Base-by-base conservation (phyloP, 768 basidiomycete genomes). In the Tremella mesenterica region DNA sequence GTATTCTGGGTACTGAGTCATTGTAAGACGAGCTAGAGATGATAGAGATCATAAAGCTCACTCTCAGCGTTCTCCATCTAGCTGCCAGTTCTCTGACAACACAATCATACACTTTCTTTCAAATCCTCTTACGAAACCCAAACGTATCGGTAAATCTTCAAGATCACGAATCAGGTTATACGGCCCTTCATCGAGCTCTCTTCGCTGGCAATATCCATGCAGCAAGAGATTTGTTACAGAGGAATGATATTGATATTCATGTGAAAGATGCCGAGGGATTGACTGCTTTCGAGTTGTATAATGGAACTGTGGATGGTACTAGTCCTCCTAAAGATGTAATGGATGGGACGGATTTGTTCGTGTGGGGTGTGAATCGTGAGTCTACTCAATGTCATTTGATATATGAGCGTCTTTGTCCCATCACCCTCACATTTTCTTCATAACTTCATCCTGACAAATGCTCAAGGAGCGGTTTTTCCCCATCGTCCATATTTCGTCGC, bases 281-380 rank as follows among this genome's bases (percentile, higher is more conserved):
- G 71, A 89, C 88, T 0, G 83, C 90, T 0, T 89, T 89, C 57
- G 92, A 97, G 67, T 74, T 97, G 29, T 95, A 89, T 75, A 96
- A 96, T 68, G 85, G 86, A 3, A 93, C 90, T 75, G 93, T 57
- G 78, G 81, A 66, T 41, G 85, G 80, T 5, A 67, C 69, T 49
- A 58, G 70, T 63, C n/a, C 1, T 20, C 38, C 38, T 8, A 70
- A 54, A 34, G 60, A 56, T 10, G 38, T 5, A 4, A 23, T 18
- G 38, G 38, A 18, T n/a, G 72, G 73, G 29, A 71, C 79, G 1
- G 88, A 92, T 43, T 72, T 97, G 9, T 85, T 81, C 61, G 88
- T 85, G 4, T 95, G 90, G 91, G 91, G 92, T 30, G 76, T 79
- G 10, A 95, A 93, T 61, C 77, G 84, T 65, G 25, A 49, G 58